A percentile compares a stretch with the other conserved stretches of the same genome.
phyloP scores from a whole-genome alignment of 257 asterid species.

The Solanum clarkiae region DNA sequence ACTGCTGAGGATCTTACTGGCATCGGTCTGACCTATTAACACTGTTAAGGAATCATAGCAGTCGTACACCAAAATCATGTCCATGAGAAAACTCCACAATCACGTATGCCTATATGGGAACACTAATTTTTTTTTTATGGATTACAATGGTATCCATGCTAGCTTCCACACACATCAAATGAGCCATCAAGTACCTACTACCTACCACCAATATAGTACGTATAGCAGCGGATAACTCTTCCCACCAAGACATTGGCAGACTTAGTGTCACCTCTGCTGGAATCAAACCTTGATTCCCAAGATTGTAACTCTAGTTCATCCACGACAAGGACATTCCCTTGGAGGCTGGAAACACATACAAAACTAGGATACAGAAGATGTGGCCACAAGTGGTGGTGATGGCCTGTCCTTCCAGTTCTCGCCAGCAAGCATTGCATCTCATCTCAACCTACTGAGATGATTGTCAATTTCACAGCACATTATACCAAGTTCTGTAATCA shows the following conservation, averaged over 20 bases:
- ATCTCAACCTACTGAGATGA: constrained; percentile 26
- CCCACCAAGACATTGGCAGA: background rate
- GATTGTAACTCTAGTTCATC: background rate
- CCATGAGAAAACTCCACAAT: background rate
- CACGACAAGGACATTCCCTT: background rate
- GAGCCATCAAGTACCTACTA: background rate
- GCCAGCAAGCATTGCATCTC: constrained; percentile 98
- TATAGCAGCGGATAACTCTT: background rate
- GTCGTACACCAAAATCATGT: background rate
- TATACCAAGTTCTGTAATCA: background rate
- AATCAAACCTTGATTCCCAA: background rate
- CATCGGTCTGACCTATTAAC: constrained; percentile 75
- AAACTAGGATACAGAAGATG: constrained; percentile 67
- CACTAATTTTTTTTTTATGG: background rate
- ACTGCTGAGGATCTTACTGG: constrained; percentile 66
- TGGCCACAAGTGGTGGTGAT: constrained; percentile 90
- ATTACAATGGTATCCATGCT: background rate
- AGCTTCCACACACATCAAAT: background rate
- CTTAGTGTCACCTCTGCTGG: background rate
- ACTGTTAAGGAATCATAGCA: constrained; percentile 36
- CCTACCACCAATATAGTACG: background rate
- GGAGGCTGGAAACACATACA: background rate
- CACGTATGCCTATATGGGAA: background rate
- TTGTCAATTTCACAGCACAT: background rate
- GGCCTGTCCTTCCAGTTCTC: constrained; percentile 91